Evolutionary conservation across 176 grass and related monocot genomes (phyloP).

Genomic region (Poa annua): DNA sequence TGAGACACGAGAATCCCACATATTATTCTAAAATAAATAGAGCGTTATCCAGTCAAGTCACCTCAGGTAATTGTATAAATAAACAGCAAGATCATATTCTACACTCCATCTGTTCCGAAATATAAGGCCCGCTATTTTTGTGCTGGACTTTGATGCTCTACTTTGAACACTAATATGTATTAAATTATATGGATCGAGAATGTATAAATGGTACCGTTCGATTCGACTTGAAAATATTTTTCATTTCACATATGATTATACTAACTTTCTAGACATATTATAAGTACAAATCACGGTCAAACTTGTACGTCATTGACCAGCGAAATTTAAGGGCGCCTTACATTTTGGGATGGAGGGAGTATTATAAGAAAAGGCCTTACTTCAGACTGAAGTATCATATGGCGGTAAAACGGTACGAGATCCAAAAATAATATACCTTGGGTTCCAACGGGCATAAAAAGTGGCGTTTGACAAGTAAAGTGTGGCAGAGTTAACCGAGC

Average conservation of each 20-base stretch:
- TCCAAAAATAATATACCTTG: constrained; percentile 65
- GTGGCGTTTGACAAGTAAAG: constrained; percentile 89
- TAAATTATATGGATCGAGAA: too few species aligned
- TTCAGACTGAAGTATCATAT: constrained; percentile 16
- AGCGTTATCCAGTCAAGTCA: not conserved
- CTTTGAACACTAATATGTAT: too few species aligned
- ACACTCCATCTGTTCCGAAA: not conserved
- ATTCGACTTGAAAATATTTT: too few species aligned
- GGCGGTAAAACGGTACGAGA: not conserved
- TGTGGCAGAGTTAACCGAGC: constrained; percentile 84
- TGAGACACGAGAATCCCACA: constrained; percentile 34
- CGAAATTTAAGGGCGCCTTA: too few species aligned
- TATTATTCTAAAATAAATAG: constrained; percentile 15
- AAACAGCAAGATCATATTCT: constrained; percentile 14
- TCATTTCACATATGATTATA: too few species aligned
- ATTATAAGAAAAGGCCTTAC: not conserved
- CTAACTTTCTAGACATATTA: too few species aligned
- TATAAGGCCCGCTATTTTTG: too few species aligned
- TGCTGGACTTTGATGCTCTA: too few species aligned
- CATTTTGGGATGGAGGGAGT: too few species aligned
- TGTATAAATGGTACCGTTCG: too few species aligned
- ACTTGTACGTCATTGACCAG: too few species aligned
- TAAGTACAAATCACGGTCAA: too few species aligned
- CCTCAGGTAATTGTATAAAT: not conserved
- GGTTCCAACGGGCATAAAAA: constrained; percentile 99